A percentile compares a stretch with the other conserved stretches of the same genome.
Conservation (phyloP, 1,139 yeast genomes). For the Pichia norvegensis region DNA sequence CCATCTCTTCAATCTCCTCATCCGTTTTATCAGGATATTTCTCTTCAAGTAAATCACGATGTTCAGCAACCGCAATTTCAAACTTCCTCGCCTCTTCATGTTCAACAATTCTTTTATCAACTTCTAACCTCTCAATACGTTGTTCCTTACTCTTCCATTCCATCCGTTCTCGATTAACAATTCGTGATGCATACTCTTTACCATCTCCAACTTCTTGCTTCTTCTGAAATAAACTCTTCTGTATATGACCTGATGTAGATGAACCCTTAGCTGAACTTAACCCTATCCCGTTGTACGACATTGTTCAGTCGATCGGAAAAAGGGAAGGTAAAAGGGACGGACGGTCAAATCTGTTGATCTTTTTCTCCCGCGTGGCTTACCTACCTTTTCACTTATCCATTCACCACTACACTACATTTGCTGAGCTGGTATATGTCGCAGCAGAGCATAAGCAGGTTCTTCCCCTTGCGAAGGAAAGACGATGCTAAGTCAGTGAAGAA, state of each 20-base stretch:
- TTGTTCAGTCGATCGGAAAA: no score
- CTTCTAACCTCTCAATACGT: conserved; percentile 18
- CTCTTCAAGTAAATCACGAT: conserved; percentile 51
- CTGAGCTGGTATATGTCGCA: conserved; percentile 9
- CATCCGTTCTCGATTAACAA: no score
- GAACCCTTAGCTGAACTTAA: conserved; percentile 59
- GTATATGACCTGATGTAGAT: conserved; percentile 67
- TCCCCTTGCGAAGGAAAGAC: conserved; percentile 6
- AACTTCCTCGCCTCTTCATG: conserved; percentile 45
- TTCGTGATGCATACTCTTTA: conserved; percentile 32
- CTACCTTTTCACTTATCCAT: no score
- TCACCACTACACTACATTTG: no score
- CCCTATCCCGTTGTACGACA: conserved; percentile 68
- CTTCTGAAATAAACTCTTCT: conserved; percentile 30
- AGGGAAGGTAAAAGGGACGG: neutral
- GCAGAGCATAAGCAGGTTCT: conserved; percentile 16
- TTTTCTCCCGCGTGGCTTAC: neutral
- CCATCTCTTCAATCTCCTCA: conserved; percentile 17
- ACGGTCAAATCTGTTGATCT: no score
- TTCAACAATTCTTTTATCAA: conserved; percentile 33
- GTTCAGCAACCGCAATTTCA: conserved; percentile 49
- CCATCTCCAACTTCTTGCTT: conserved; percentile 24
- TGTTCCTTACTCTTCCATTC: conserved; percentile 20
- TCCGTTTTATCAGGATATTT: conserved; percentile 20
- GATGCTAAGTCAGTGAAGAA: conserved; percentile 5